Conservation (phyloP, 306 rosid genomes). For the Gastrolobium bilobum region DNA sequence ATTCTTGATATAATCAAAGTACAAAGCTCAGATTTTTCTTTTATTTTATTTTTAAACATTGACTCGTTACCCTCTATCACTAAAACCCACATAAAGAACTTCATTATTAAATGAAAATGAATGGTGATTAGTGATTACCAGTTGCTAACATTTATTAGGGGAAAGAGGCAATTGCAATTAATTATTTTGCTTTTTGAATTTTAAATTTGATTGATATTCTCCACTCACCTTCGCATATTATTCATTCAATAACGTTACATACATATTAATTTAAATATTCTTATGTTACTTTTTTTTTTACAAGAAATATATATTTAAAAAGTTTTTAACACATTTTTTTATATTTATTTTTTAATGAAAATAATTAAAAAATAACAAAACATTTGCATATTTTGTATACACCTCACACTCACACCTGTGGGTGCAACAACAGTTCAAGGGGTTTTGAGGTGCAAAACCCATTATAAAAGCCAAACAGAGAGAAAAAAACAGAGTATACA, state of each 20-base stretch:
- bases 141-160: neutral
- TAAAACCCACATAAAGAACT: too few relatives aligned
- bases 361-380: neutral
- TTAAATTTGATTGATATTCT: neutral
- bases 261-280: neutral
- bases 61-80: too few relatives aligned
- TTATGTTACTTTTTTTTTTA: neutral
- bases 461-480: conserved; percentile 50
- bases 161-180: neutral
- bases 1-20: too few relatives aligned
- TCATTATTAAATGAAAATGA: too few relatives aligned
- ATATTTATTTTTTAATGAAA: neutral
- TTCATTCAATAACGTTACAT: too few relatives aligned
- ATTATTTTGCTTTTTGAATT: neutral
- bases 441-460: conserved; percentile 41
- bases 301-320: neutral
- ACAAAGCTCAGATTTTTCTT: too few relatives aligned
- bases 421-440: conserved; percentile 42
- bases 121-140: too few relatives aligned
- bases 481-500: conserved; percentile 14
- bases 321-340: neutral
- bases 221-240: too few relatives aligned
- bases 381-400: neutral
- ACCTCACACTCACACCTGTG: conserved; percentile 37
- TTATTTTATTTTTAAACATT: too few relatives aligned